These are phyloP conservation scores for Sporothrix brunneoviolacea DNA, from an alignment of 2,329 filamentous ascomycete species.

Conservation along the genomic window DNA sequence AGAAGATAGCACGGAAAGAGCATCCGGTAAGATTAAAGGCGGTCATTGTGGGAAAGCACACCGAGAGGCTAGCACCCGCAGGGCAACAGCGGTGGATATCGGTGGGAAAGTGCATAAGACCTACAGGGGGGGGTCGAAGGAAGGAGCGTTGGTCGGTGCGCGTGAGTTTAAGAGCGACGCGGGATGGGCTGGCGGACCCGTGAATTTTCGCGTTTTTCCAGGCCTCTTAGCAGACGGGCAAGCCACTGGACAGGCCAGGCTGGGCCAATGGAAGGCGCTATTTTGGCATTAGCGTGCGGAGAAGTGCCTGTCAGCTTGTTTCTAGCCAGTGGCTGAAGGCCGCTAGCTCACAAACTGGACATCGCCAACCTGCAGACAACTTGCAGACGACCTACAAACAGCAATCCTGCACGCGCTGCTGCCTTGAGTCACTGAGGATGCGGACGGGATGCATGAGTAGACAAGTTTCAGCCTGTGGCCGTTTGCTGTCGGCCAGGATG, in stretches of 20 bases:
- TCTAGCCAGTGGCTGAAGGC: too few relatives aligned
- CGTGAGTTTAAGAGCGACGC: conserved; percentile 7
- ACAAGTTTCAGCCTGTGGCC: not conserved
- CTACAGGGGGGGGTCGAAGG: not conserved
- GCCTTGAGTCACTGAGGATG: not conserved
- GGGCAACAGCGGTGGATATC: too few relatives aligned
- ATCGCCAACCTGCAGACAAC: too few relatives aligned
- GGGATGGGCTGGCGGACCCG: not conserved
- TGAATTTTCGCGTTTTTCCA: conserved; percentile 18
- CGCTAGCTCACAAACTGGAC: too few relatives aligned
- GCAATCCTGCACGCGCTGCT: not conserved
- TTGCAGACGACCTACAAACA: too few relatives aligned
- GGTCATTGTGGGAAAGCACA: conserved; percentile 5
- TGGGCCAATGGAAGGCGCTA: not conserved
- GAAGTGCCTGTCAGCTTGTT: not conserved
- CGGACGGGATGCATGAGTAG: too few relatives aligned
- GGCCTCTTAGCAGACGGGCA: not conserved
- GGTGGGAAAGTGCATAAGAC: not conserved
- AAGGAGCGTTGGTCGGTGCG: not conserved
- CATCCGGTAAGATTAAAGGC: conserved; percentile 4
- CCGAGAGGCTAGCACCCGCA: not conserved
- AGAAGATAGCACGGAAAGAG: not conserved
- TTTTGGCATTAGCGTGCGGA: not conserved
- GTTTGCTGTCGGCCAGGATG: not conserved
- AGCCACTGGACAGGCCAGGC: not conserved